These are phyloP conservation scores for Xylaria sp. DNA, from an alignment of 2,329 filamentous ascomycete genomes.

Conservation along the genomic window DNA sequence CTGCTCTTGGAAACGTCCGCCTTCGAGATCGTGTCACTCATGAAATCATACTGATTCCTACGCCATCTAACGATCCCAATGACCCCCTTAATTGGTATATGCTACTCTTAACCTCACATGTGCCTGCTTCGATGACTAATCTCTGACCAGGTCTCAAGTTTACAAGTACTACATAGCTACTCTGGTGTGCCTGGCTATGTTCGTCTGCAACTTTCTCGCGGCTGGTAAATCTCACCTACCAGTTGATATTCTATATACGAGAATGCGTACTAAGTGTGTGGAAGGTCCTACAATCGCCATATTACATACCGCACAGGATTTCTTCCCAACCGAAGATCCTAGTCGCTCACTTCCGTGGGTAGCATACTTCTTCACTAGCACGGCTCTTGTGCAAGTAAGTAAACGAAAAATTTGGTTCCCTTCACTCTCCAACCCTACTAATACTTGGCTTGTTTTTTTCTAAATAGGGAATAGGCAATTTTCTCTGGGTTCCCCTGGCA, in stretches of 20 bases:
- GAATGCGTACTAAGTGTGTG: conserved; percentile 3
- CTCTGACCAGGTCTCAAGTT: conserved; percentile 53
- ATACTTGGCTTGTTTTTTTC: not conserved
- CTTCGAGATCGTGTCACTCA: conserved; percentile 57
- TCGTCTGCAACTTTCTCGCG: conserved; percentile 67
- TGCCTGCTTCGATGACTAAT: conserved; percentile 6
- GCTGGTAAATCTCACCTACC: conserved; percentile 53
- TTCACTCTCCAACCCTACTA: not conserved
- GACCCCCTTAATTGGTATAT: conserved; percentile 53
- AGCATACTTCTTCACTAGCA: conserved; percentile 65
- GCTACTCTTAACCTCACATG: not conserved
- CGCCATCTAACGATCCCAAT: conserved; percentile 52
- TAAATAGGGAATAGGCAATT: conserved; percentile 54
- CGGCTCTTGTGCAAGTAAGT: conserved; percentile 58
- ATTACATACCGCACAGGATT: conserved; percentile 57
- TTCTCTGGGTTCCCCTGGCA: conserved; percentile 59
- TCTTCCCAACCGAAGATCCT: conserved; percentile 55
- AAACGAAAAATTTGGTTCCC: not conserved
- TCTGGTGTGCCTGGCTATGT: conserved; percentile 63
- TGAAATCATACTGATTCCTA: conserved; percentile 49
- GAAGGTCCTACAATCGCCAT: conserved; percentile 62
- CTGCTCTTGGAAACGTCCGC: conserved; percentile 56
- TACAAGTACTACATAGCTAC: conserved; percentile 63
- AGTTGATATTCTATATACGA: not conserved
- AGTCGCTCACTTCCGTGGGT: conserved; percentile 54